A percentile compares a stretch with the other conserved stretches of the same genome.
Evolutionary conservation across 148 eudicot species (phyloP).

Genomic region (Rheum nobile): DNA sequence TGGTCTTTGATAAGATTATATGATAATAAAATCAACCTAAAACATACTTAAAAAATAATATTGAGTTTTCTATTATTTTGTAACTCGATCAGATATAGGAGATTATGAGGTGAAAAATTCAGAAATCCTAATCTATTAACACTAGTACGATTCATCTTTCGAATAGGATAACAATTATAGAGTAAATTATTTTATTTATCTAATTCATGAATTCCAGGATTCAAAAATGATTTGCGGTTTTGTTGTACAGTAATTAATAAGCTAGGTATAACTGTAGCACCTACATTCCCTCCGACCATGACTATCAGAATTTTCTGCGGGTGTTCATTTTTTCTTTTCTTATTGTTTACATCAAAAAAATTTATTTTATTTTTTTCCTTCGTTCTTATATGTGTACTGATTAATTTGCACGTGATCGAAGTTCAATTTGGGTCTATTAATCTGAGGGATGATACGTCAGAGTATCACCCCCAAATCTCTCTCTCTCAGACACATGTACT

Average conservation of each 20-base stretch:
- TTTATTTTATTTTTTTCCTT: neutral
- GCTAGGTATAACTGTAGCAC: neutral
- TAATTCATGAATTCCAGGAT: neutral
- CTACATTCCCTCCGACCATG: neutral
- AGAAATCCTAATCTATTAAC: too few relatives aligned
- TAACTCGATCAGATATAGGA: too few relatives aligned
- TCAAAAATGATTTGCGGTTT: neutral
- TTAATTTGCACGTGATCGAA: neutral
- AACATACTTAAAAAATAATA: too few relatives aligned
- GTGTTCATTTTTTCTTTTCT: neutral
- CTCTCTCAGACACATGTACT: neutral
- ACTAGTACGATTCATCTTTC: too few relatives aligned
- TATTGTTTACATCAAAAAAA: neutral
- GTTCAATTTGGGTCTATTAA: neutral
- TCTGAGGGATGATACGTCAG: neutral
- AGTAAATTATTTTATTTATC: too few relatives aligned
- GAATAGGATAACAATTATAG: too few relatives aligned
- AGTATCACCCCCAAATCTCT: slow-evolving; percentile 6
- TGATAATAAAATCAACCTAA: too few relatives aligned
- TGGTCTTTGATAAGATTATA: too few relatives aligned
- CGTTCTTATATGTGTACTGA: neutral
- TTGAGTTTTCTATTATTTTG: too few relatives aligned
- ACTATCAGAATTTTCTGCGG: neutral
- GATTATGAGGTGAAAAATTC: too few relatives aligned
- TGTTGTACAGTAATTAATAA: neutral